Evolutionary conservation across 2,329 filamentous ascomycete genomes (phyloP).

Genomic region (Arthrobotrys sinensis): DNA sequence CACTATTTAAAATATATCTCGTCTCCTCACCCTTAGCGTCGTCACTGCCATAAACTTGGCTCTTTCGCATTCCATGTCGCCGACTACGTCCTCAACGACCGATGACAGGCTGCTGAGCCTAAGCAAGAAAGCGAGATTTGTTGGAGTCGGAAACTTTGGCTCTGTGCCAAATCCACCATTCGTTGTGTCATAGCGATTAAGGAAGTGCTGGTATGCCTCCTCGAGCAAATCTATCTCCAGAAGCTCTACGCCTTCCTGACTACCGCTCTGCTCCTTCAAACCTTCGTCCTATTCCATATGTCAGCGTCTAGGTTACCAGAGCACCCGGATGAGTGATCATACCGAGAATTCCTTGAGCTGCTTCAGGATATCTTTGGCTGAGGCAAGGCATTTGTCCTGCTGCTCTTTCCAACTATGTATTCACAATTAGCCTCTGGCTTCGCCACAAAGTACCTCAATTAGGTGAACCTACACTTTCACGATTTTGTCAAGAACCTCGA

Average conservation of each 20-base stretch:
- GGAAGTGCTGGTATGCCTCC: conserved; percentile 87
- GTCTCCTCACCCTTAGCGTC: conserved; percentile 73
- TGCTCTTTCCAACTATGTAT: conserved; percentile 80
- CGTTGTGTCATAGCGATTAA: conserved; percentile 81
- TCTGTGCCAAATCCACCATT: conserved; percentile 84
- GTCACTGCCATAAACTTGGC: conserved; percentile 84
- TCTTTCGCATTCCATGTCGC: conserved; percentile 80
- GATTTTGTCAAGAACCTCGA: conserved; percentile 86
- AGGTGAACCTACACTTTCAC: conserved; percentile 69
- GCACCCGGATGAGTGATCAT: not conserved
- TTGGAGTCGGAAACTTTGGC: conserved; percentile 91
- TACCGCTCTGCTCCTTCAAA: conserved; percentile 60
- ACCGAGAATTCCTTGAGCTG: conserved; percentile 90
- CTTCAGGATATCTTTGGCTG: conserved; percentile 84
- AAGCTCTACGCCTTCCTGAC: conserved; percentile 73
- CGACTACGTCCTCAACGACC: conserved; percentile 88
- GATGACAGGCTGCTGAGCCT: conserved; percentile 79
- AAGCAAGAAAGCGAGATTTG: conserved; percentile 86
- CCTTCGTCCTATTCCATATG: conserved; percentile 62
- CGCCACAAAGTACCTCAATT: not conserved
- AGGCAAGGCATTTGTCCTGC: conserved; percentile 84
- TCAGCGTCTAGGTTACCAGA: not conserved
- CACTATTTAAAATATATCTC: not conserved
- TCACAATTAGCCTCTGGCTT: not conserved
- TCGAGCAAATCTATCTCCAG: conserved; percentile 92